These are phyloP conservation scores for Erythrophleum ivorense DNA, from an alignment of 331 rosid species.

Conservation along the genomic window DNA sequence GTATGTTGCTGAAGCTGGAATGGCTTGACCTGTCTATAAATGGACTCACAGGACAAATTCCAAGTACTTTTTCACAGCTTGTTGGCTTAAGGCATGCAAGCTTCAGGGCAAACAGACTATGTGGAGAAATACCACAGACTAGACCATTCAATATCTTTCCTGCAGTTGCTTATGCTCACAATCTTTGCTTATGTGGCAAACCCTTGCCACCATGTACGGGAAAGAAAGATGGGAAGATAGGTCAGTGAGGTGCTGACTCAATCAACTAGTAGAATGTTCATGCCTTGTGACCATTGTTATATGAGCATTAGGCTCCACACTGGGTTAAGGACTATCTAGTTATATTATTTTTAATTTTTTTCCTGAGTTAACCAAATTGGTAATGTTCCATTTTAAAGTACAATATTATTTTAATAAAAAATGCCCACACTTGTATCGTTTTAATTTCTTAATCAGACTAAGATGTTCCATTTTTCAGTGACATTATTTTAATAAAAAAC, in stretches of 20 bases:
- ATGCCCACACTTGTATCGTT: conserved; percentile 5
- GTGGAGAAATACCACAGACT: conserved; percentile 93
- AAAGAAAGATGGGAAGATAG: conserved; percentile 42
- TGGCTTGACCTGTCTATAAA: conserved; percentile 94
- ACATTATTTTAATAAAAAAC: not conserved
- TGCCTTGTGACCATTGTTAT: conserved; percentile 46
- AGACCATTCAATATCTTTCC: conserved; percentile 86
- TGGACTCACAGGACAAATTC: conserved; percentile 74
- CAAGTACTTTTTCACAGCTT: conserved; percentile 74
- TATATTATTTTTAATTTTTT: conserved; percentile 26
- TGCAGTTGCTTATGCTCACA: conserved; percentile 82
- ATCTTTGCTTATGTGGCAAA: conserved; percentile 86
- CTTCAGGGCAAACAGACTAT: conserved; percentile 88
- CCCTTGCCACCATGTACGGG: conserved; percentile 85
- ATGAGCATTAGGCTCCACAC: conserved; percentile 39
- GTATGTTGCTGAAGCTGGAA: conserved; percentile 62
- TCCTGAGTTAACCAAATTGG: conserved; percentile 33
- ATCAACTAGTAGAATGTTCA: conserved; percentile 42
- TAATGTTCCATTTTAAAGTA: conserved; percentile 39
- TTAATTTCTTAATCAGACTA: conserved; percentile 2
- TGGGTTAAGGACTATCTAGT: not conserved
- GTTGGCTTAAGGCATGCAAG: conserved; percentile 68
- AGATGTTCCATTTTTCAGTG: not conserved
- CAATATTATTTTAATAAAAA: conserved; percentile 41
- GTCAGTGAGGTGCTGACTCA: conserved; percentile 73